Base-by-base conservation (phyloP, 2,329 filamentous ascomycete genomes). In the Thelonectria blattea region DNA sequence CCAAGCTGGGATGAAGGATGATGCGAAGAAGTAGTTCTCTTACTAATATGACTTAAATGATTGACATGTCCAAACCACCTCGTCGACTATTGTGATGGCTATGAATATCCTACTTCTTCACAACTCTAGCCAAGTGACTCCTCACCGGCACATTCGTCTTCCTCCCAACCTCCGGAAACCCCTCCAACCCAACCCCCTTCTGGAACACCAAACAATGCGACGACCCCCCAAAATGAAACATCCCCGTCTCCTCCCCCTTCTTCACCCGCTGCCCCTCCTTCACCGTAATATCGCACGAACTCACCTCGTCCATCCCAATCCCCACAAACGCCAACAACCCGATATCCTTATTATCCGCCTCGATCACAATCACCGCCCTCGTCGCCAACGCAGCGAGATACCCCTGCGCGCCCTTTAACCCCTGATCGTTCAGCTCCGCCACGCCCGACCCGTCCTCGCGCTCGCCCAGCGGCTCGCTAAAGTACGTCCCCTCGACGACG, bases 161-260 rank as follows among this genome's bases (percentile, higher is more conserved):
- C 54, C 71, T 71, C 0, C 74, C 74, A 0, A 76, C 61, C 54
- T 72, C 63, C 0, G 78, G 79, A 37, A 80, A 74, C 0, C 71
- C 78, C 2, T 77, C 72, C 0, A 86, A 61, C 55, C 80, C 76
- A 32, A 88, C 83, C 0, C 78, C 82, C 63, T 83, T 80, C 24
- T 84, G 75, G 76, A 92, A 92, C 3, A 93, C 70, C 66, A 92
- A 70, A 67, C 88, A 91, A 71, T 91, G 86, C 1, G 86, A 87
- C 7, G 84, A 88, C 0, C 91, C 90, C n/a, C 90, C 90, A 71
- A 89, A 92, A 71, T 93, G 90, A 75, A 93, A 93, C 89, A 91
- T 92, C 43, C 90, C 90, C 41, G 88, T 79, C 76, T 92, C 78
- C 5, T 92, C 84, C 1, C 91, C 91, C 79, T 92, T 92, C 53